Percentiles rank a stretch among this genome's conserved stretches.
Conservation (phyloP, 1,284 basidiomycete species). For the Sanghuangporus baumii region DNA sequence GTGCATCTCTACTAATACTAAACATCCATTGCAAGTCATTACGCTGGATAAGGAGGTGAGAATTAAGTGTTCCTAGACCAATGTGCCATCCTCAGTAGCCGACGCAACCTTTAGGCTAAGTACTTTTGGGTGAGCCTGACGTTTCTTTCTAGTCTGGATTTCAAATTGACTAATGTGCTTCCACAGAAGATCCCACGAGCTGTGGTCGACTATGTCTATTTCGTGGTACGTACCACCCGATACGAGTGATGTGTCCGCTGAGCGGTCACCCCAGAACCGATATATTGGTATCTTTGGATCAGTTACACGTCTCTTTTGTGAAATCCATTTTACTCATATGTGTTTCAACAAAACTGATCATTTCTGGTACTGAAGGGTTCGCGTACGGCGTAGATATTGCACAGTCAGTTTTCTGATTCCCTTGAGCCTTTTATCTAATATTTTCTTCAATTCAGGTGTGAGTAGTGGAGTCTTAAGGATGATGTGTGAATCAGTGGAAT, state of each 20-base stretch:
- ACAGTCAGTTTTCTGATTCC: background rate
- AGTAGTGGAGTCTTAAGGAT: background rate
- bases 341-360: background rate
- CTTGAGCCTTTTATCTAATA: background rate
- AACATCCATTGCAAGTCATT: background rate
- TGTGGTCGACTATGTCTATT: background rate
- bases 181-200: background rate
- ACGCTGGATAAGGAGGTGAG: conserved; percentile 1
- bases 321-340: background rate
- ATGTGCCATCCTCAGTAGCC: background rate
- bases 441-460: background rate
- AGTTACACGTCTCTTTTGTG: background rate
- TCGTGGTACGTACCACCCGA: background rate
- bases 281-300: conserved; percentile 3
- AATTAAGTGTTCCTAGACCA: background rate
- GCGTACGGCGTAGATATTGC: too few relatives aligned
- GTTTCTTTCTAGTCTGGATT: background rate
- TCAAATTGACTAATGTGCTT: background rate
- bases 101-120: background rate
- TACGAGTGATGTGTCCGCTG: background rate
- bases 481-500: background rate
- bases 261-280: background rate
- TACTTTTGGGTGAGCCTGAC: conserved; percentile 6
- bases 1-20: background rate
- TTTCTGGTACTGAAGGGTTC: background rate